A percentile compares a stretch with the other conserved stretches of the same genome.
Conservation (phyloP, 2,329 filamentous ascomycete species). For the Apiospora pterosperma region DNA sequence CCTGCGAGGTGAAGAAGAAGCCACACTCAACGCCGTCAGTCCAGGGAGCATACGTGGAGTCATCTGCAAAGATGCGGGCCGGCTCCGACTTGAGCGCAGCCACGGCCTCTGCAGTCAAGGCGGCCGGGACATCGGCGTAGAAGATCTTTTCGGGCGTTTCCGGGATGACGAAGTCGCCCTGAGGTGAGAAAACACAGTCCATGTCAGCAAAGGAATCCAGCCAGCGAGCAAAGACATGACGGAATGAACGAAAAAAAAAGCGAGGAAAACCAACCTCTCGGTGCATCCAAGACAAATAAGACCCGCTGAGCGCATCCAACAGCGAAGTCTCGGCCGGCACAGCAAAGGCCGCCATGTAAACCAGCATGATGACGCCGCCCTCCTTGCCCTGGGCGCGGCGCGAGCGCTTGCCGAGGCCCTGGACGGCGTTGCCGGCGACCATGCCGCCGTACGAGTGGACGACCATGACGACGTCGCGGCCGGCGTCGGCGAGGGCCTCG, state of each 20-base stretch:
- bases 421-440: conserved; percentile 33
- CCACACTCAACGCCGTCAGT: conserved; percentile 14
- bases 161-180: conserved; percentile 9
- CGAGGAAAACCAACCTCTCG: too few relatives aligned
- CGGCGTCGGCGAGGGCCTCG: conserved; percentile 21
- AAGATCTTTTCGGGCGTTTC: conserved; percentile 12
- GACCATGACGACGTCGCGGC: conserved; percentile 37
- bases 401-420: conserved; percentile 25
- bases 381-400: conserved; percentile 25
- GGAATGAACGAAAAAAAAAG: not conserved
- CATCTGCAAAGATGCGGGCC: conserved; percentile 12
- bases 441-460: conserved; percentile 42
- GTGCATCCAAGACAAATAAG: conserved; percentile 19
- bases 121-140: conserved; percentile 15
- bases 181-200: not conserved
- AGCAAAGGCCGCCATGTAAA: conserved; percentile 24
- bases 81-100: conserved; percentile 14
- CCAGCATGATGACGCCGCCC: conserved; percentile 29
- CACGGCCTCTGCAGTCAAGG: conserved; percentile 9
- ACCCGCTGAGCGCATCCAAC: conserved; percentile 18
- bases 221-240: not conserved
- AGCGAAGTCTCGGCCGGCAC: conserved; percentile 16
- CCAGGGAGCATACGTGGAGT: conserved; percentile 17
- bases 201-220: not conserved
- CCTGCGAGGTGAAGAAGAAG: conserved; percentile 16